phyloP scores from a whole-genome alignment of 1,139 yeast species.

The Taphrina pruni region DNA sequence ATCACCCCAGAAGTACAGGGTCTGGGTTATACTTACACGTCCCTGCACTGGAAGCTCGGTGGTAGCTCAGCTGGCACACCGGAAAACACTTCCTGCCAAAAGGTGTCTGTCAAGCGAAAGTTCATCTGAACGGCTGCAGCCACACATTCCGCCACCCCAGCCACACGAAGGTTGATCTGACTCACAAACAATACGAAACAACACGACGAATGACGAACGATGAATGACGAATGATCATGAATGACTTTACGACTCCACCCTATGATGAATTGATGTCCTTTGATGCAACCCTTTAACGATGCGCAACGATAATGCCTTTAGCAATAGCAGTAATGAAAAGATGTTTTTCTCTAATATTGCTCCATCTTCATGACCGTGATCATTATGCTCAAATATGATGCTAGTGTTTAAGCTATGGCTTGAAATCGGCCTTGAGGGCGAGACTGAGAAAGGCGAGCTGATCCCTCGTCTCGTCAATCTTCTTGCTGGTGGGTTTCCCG shows the following conservation, averaged over 20 bases:
- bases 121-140: constrained; percentile 1
- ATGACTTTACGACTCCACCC: neutral
- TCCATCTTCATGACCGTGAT: neutral
- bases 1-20: neutral
- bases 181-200: neutral
- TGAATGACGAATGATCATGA: neutral
- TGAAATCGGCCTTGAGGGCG: constrained; percentile 20
- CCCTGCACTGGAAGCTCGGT: constrained; percentile 29
- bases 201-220: neutral
- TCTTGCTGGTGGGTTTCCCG: constrained; percentile 37
- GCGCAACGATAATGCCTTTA: neutral
- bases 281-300: neutral
- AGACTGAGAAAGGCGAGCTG: constrained; percentile 33
- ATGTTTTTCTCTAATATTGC: neutral
- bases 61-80: constrained; percentile 15
- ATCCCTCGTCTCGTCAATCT: constrained; percentile 38
- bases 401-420: neutral
- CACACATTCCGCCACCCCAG: too few species aligned
- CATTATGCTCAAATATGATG: neutral
- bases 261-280: neutral
- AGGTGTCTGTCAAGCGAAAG: constrained; percentile 36
- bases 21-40: constrained; percentile 7
- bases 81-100: constrained; percentile 23
- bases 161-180: too few species aligned
- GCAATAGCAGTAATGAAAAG: constrained; percentile 1